These are phyloP conservation scores for Fusarium liriodendri DNA, from an alignment of 2,329 filamentous ascomycete genomes.

Conservation along the genomic window DNA sequence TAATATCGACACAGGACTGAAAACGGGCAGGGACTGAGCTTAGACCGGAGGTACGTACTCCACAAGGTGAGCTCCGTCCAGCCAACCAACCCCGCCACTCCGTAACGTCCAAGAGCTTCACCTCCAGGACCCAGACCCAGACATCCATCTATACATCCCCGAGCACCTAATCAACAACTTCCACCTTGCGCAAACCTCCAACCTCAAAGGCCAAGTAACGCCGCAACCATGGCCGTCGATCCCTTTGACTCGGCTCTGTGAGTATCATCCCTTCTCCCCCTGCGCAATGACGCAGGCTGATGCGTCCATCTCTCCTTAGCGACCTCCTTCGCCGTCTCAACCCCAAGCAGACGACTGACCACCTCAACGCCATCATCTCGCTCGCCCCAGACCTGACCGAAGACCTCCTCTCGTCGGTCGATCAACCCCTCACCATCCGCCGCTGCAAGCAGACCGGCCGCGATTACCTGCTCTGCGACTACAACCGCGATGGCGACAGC, in stretches of 20 bases:
- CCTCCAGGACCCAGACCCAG: constrained; percentile 12
- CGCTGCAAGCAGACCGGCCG: constrained; percentile 89
- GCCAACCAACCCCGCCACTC: constrained; percentile 38
- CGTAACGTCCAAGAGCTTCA: constrained; percentile 37
- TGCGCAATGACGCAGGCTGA: constrained; percentile 22
- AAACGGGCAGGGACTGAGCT: constrained; percentile 1
- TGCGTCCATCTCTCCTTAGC: constrained; percentile 58
- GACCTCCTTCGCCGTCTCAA: constrained; percentile 98
- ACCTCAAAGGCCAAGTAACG: not conserved
- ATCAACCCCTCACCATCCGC: constrained; percentile 89
- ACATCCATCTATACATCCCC: constrained; percentile 2
- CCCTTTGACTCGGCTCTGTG: constrained; percentile 83
- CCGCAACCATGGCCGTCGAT: constrained; percentile 63
- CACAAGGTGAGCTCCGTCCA: constrained; percentile 30
- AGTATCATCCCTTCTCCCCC: constrained; percentile 44
- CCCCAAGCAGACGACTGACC: constrained; percentile 88
- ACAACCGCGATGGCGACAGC: constrained; percentile 98
- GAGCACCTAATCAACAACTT: not conserved
- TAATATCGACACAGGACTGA: not conserved
- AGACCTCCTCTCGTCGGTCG: constrained; percentile 96
- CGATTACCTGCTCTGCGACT: constrained; percentile 98
- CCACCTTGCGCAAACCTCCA: not conserved
- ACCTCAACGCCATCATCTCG: constrained; percentile 88
- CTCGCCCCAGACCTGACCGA: constrained; percentile 94
- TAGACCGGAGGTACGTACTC: constrained; percentile 31